These are phyloP conservation scores for Heteromeles arbutifolia DNA, from an alignment of 306 rosid species.

Conservation along the genomic window DNA sequence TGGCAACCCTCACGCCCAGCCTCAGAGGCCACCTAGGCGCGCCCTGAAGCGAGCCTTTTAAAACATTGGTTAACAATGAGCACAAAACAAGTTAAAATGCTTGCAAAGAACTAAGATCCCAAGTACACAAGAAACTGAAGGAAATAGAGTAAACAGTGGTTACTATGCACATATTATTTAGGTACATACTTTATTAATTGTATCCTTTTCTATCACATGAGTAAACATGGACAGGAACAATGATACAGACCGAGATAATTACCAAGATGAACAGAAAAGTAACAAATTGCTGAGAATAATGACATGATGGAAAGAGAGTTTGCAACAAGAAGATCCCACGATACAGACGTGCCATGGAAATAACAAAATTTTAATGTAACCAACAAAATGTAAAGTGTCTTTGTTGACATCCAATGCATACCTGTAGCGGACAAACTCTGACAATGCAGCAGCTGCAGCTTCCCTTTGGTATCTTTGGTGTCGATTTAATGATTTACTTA, in stretches of 20 bases:
- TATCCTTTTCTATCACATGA: not conserved
- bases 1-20: too few relatives aligned
- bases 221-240: not conserved
- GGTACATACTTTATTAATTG: not conserved
- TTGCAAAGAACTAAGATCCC: not conserved
- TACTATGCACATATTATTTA: not conserved
- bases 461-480: conserved; percentile 79
- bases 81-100: not conserved
- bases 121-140: not conserved
- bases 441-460: conserved; percentile 95
- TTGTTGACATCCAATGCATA: conserved; percentile 23
- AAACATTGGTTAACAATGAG: too few relatives aligned
- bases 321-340: not conserved
- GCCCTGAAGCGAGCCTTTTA: too few relatives aligned
- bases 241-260: not conserved
- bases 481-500: conserved; percentile 65
- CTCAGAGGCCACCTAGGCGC: too few relatives aligned
- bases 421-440: conserved; percentile 92
- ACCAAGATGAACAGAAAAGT: not conserved
- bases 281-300: not conserved
- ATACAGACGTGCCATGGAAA: not conserved
- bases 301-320: not conserved
- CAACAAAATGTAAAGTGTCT: conserved; percentile 1
- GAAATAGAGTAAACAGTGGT: not conserved
- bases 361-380: not conserved